Conservation (phyloP, 257 asterid genomes). For the Solanum bukasovii region DNA sequence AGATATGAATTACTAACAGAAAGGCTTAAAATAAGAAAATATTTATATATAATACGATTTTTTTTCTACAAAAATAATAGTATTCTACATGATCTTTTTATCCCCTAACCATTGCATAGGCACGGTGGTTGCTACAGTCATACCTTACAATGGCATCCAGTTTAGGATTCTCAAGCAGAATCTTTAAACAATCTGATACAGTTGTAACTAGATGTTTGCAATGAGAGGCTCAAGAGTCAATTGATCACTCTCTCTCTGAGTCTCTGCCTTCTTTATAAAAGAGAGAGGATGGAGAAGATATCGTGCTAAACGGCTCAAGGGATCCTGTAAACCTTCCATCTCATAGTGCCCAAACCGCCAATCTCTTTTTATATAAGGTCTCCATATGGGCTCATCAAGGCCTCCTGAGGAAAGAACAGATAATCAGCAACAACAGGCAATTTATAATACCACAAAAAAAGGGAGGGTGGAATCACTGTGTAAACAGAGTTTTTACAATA, state of each 20-base stretch:
- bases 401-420: conserved; percentile 45
- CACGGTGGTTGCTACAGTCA: background rate
- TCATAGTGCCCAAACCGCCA: conserved; percentile 95
- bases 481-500: background rate
- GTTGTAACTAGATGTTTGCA: background rate
- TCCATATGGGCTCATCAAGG: conserved; percentile 61
- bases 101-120: background rate
- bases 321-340: conserved; percentile 93
- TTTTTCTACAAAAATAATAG: background rate
- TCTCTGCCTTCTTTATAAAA: conserved; percentile 23
- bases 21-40: background rate
- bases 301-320: conserved; percentile 67
- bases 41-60: background rate
- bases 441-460: background rate
- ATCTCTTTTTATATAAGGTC: conserved; percentile 52
- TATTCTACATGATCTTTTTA: background rate
- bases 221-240: conserved; percentile 43
- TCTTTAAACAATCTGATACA: background rate
- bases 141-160: background rate
- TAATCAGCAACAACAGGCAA: background rate
- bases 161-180: background rate
- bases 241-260: conserved; percentile 23
- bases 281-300: conserved; percentile 35
- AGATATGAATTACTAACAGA: background rate
- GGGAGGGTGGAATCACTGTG: background rate